Evolutionary conservation across 1,139 yeast genomes (phyloP), one percentile per base, ranked within the genome.

Genomic region (Debaryomyces fabryi): DNA sequence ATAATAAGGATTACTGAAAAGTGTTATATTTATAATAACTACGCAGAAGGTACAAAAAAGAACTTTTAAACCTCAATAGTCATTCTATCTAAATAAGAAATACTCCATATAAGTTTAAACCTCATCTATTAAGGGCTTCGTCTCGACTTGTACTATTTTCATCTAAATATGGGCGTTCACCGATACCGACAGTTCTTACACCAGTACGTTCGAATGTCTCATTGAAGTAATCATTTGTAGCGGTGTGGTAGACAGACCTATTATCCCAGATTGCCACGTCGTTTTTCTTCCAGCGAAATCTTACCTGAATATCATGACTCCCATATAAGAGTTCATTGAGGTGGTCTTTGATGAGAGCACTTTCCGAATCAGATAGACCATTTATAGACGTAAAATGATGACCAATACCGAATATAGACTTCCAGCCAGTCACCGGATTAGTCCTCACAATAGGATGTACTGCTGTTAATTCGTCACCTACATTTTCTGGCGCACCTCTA

Each of bases 231-330:
- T 79, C 83, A 44, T 73, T 69, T 16, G 74, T 73, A 25, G 75
- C 72, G 43, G 62, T 59, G 59, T 78, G 82, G 49, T 73, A 76
- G 20, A 77, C 67, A 44, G 73, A 55, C 58, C 82, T 60, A 67
- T 78, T 78, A 53, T 78, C 82, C 82, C 82, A 78, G 46, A 78
- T 59, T 25, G 81, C 82, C 47, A 79, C 72, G 54, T 69, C 65
- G 37, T 76, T 63, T 36, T 74, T 69, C 48, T 67, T 69, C 82
- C 82, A 78, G 57, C 68, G 74, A 65, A 77, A 74, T 54, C 82
- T 62, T 20, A 74, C 80, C 55, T 77, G 81, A 39, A 64, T 63
- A 46, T 64, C 68, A 53, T 62, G 57, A 54, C 61, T 60, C 15
- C 56, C 46, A 49, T 49, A 61, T 53, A 65, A 58, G 53, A 62